Base-by-base conservation (phyloP, 2,329 filamentous ascomycete species). In the Metarhizium sp. region DNA sequence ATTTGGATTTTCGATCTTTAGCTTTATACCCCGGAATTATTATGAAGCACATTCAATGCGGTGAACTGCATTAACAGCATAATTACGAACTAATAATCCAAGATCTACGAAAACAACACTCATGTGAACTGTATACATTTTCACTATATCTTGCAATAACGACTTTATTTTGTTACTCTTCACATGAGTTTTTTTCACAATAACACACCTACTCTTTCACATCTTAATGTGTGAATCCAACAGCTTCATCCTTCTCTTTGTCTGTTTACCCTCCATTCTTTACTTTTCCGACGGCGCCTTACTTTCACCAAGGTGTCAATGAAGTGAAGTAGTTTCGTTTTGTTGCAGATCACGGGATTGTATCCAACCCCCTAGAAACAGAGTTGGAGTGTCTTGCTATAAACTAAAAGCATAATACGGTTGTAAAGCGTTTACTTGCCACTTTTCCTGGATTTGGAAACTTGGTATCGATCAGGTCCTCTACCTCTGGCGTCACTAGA, bases 1-100 rank as follows among this genome's bases (percentile, higher is more conserved):
- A 72, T 79, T 66, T 78, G 75, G 76, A 70, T 78, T 61, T 69
- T 75, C 64, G 67, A 71, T 54, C 58, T 63, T 62, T 71, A 70
- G 63, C 66, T 51, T 30, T 64, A 66, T 64, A 66, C 64, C 66
- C 63, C 58, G 56, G 51, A 61, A 58, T 59, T 53, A 34, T 57
- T 40, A 57, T 18, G 52, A 34, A 8, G 38, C 36, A 14, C 29
- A 49, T 40, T 53, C n/a, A 46, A 42, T 51, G 38, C 50, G n/a
- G 32, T 16, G 38, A 43, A 16, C 29, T 42, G 6, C 36, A 52
- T n/a, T 42, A 52, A 32, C 32, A 51, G 36, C n/a, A 46, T 51
- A 48, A 48, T 60, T 52, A 66, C 59, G 58, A 61, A 58, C 53
- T 59, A 53, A 59, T 57, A 58, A 52, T 53, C 54, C 42, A 36